A percentile compares a stretch with the other conserved stretches of the same genome.
Evolutionary conservation across 1,284 basidiomycete species (phyloP).

Genomic region (Phellinidium pouzarii): DNA sequence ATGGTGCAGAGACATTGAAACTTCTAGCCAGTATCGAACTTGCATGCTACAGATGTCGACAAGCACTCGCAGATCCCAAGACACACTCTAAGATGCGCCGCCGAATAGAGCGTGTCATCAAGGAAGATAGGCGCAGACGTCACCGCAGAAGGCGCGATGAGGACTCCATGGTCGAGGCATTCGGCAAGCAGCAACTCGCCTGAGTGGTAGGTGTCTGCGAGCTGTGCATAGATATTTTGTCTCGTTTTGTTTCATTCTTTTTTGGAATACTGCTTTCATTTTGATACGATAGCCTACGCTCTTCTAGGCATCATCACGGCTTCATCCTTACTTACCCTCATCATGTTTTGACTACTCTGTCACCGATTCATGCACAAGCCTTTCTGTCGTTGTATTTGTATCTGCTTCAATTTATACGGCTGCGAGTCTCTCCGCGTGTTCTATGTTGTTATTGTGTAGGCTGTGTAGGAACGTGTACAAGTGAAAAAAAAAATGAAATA

Average conservation of each 20-base stretch:
- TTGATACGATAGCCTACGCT: not conserved
- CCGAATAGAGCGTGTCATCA: constrained; percentile 68
- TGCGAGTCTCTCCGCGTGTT: not conserved
- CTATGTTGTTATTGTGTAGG: not conserved
- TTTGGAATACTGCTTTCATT: not conserved
- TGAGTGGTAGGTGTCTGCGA: not conserved
- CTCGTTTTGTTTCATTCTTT: constrained; percentile 11
- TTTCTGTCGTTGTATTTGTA: constrained; percentile 10
- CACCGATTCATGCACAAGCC: not conserved
- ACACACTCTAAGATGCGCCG: constrained; percentile 55
- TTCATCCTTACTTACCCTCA: not conserved
- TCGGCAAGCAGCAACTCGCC: constrained; percentile 53
- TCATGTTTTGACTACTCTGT: constrained; percentile 7
- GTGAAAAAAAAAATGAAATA: no score
- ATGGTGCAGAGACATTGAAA: constrained; percentile 72
- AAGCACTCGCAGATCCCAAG: constrained; percentile 56
- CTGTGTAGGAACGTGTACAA: no score
- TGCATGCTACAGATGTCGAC: constrained; percentile 67
- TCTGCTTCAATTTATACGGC: not conserved
- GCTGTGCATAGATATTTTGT: constrained; percentile 4
- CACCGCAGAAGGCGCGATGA: constrained; percentile 75
- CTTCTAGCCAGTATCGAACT: constrained; percentile 74
- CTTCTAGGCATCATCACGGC: not conserved
- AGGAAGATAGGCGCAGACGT: constrained; percentile 70
- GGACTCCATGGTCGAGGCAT: constrained; percentile 70